Evolutionary conservation across 2,329 filamentous ascomycete genomes (phyloP), one percentile per base, ranked within the genome.

Genomic region (Cordyceps cicadae): DNA sequence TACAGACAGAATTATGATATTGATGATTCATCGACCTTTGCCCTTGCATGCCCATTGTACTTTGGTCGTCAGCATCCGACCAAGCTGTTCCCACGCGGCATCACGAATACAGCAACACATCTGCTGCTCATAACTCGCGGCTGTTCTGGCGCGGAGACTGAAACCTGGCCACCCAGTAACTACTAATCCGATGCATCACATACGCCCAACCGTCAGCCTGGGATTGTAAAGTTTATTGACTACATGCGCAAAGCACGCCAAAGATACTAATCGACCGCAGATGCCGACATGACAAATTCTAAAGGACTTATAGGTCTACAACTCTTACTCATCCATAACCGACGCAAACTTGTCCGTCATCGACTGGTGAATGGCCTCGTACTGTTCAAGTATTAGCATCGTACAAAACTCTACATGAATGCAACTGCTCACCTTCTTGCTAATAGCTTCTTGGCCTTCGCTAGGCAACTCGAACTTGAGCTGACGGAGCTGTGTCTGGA

Each of bases 341-440:
- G 92, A 87, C 54, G 94, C 94, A 78, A 99, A 99, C 80, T 96
- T 96, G 79, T 99, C 94, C 68, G 89, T 87, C 92, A 99, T 93
- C 69, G 86, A 82, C 78, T 96, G 90, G 69, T 94, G 83, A 68
- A 97, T 86, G 68, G 86, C 87, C 82, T 97, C 94, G 75, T 97
- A 99, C 90, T 94, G 69, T 59, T 56, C 56, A 15, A 21, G 61
- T 59, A 72, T 84, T 72, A 84, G 77, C 66, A 68, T 57, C 21
- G 53, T 53, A 26, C 32, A 34, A 3, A 14, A 29, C 21, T 32
- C 34, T 26, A n/a, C 32, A 50, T 21, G 48, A 51, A 59, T 59
- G 45, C n/a, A 21, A 43, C 52, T 54, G 51, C 82, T 68, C 78
- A 90, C 90, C 86, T 92, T 97, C 84, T 92, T 93, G 69, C 78